Evolutionary conservation across 2,329 filamentous ascomycete genomes (phyloP).

Genomic region (Fusarium devonianum): DNA sequence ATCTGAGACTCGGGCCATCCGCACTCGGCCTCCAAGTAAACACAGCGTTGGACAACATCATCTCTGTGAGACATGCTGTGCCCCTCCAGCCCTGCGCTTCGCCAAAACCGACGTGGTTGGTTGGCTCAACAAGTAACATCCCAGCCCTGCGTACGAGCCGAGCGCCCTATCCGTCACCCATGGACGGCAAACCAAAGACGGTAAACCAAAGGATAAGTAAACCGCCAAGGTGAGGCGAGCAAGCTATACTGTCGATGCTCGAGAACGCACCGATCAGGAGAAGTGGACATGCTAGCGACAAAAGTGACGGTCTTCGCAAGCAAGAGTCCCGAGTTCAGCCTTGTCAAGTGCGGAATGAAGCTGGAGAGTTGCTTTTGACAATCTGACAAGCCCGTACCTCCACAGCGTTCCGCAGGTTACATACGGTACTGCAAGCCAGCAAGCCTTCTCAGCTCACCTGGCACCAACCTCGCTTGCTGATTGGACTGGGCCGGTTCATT

Average conservation of each 20-base stretch:
- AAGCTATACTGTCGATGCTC: constrained; percentile 5
- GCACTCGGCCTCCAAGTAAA: constrained; percentile 1
- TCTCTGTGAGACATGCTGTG: constrained; percentile 33
- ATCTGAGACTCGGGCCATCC: constrained; percentile 15
- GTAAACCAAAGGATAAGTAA: too few relatives aligned
- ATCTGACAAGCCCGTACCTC: constrained; percentile 3
- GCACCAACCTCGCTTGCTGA: constrained; percentile 23
- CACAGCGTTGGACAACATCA: constrained; percentile 10
- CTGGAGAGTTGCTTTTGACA: constrained; percentile 19
- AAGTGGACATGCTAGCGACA: not conserved
- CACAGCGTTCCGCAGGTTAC: too few relatives aligned
- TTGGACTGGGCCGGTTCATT: constrained; percentile 5
- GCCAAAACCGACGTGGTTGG: constrained; percentile 17
- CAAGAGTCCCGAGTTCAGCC: too few relatives aligned
- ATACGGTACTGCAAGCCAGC: too few relatives aligned
- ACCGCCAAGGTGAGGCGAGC: constrained; percentile 2
- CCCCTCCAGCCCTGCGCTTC: constrained; percentile 12
- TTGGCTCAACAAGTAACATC: constrained; percentile 10
- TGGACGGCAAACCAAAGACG: not conserved
- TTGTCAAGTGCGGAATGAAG: constrained; percentile 18
- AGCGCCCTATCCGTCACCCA: constrained; percentile 5
- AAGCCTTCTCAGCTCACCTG: constrained; percentile 31
- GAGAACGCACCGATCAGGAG: not conserved
- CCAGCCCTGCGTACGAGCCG: constrained; percentile 7
- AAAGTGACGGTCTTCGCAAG: too few relatives aligned